These are phyloP conservation scores for Chrysanthemum seticuspe DNA, from an alignment of 129 eudicot genomes.

Conservation along the genomic window DNA sequence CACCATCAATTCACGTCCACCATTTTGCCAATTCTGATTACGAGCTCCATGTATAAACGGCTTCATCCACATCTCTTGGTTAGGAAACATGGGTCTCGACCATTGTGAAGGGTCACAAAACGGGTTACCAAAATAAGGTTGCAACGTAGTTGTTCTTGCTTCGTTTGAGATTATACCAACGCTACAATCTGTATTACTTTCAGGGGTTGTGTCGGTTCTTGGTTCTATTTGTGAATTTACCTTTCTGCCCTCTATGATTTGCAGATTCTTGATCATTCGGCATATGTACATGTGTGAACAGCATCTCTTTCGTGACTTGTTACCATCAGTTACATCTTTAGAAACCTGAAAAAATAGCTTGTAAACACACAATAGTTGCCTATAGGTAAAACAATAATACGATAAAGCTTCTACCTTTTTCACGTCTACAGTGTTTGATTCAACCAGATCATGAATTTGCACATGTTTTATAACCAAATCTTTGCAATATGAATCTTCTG, in stretches of 20 bases:
- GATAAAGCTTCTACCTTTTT: conserved; percentile 32
- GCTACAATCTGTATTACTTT: neutral
- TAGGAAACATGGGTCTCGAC: conserved; percentile 28
- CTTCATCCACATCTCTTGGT: conserved; percentile 34
- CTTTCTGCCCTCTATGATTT: conserved; percentile 37
- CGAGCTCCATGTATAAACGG: conserved; percentile 1
- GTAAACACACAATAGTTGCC: conserved; percentile 5
- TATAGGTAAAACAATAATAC: neutral
- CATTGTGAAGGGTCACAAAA: conserved; percentile 39
- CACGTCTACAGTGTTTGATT: neutral
- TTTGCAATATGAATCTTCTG: conserved; percentile 22
- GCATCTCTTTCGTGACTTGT: conserved; percentile 55
- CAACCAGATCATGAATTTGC: conserved; percentile 17
- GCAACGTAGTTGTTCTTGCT: neutral
- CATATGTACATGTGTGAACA: conserved; percentile 62
- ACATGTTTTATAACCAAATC: conserved; percentile 12
- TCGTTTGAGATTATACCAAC: conserved; percentile 22
- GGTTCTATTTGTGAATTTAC: conserved; percentile 27
- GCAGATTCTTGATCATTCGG: conserved; percentile 47
- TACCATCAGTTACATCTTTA: conserved; percentile 28
- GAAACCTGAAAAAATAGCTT: conserved; percentile 39
- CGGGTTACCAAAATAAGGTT: conserved; percentile 43
- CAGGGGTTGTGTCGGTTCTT: neutral
- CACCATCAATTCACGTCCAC: no score
- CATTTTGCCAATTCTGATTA: no score